Conservation (phyloP, 768 basidiomycete genomes). For the Tephrocybe sp. region DNA sequence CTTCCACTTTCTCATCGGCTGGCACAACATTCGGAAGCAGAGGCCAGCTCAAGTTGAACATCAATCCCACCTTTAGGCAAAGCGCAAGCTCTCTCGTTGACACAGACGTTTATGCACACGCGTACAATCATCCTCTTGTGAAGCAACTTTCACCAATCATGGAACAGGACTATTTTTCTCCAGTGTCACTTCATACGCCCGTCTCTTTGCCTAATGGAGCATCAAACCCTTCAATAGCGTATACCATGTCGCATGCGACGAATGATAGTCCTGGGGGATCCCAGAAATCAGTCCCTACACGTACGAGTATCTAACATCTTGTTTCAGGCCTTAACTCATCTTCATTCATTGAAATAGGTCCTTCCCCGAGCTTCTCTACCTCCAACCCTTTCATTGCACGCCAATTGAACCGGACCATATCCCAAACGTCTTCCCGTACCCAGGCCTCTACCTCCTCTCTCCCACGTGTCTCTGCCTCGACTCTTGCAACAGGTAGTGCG, state of each 20-base stretch:
- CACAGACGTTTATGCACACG: conserved; percentile 34
- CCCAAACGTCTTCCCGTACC: conserved; percentile 60
- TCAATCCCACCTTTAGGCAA: conserved; percentile 26
- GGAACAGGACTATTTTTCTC: conserved; percentile 63
- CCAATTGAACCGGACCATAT: conserved; percentile 62
- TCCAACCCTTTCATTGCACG: conserved; percentile 57
- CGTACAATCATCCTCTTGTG: conserved; percentile 37
- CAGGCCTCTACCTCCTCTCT: conserved; percentile 42
- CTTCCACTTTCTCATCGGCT: conserved; percentile 26
- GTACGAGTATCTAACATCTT: conserved; percentile 32
- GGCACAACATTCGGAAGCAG: conserved; percentile 19
- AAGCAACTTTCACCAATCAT: conserved; percentile 64
- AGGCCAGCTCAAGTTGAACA: conserved; percentile 31
- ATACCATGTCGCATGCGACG: conserved; percentile 15
- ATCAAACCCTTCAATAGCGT: conserved; percentile 12
- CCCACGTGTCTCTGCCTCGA: conserved; percentile 8
- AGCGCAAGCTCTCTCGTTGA: conserved; percentile 39
- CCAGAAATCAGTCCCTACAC: conserved; percentile 38
- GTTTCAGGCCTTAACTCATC: conserved; percentile 6
- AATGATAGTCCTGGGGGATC: conserved; percentile 35
- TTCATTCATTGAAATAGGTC: conserved; percentile 30
- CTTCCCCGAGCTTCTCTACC: conserved; percentile 45
- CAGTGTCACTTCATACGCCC: conserved; percentile 34
- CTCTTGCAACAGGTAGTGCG: neutral
- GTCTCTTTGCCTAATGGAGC: conserved; percentile 28